These are phyloP conservation scores for Carex littledalei DNA, from an alignment of 176 grass and related monocot genomes.

Conservation along the genomic window DNA sequence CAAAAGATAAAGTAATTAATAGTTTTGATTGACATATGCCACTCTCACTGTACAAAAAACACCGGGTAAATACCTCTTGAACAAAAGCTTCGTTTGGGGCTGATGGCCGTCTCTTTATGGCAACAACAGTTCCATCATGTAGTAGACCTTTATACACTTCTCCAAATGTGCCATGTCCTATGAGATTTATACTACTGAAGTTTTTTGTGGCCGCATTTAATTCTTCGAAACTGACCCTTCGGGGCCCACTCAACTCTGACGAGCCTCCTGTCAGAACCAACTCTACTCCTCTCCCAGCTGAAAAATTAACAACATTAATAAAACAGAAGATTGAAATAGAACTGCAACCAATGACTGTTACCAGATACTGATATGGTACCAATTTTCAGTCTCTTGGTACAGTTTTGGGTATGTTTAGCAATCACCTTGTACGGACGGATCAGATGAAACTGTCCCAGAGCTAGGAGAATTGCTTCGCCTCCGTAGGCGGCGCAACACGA, in stretches of 20 bases:
- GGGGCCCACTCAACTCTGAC: constrained; percentile 49
- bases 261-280: constrained; percentile 21
- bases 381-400: neutral
- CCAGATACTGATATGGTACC: neutral
- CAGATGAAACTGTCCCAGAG: constrained; percentile 73
- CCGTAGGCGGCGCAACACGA: constrained; percentile 14
- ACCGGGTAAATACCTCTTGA: constrained; percentile 48
- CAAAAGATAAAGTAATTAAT: neutral
- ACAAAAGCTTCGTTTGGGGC: constrained; percentile 67
- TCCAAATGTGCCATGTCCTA: constrained; percentile 83
- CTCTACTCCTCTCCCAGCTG: constrained; percentile 14
- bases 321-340: neutral
- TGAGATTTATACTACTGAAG: constrained; percentile 55
- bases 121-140: constrained; percentile 71
- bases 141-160: constrained; percentile 92
- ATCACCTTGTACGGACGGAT: constrained; percentile 60
- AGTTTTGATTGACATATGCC: neutral
- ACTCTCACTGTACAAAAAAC: neutral
- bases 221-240: constrained; percentile 58
- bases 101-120: constrained; percentile 74
- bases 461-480: constrained; percentile 45
- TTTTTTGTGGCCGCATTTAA: constrained; percentile 67
- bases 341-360: neutral
- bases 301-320: constrained; percentile 14
- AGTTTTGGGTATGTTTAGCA: constrained; percentile 12